phyloP scores from a whole-genome alignment of 495 filamentous ascomycete species.

The Physcia stellaris region DNA sequence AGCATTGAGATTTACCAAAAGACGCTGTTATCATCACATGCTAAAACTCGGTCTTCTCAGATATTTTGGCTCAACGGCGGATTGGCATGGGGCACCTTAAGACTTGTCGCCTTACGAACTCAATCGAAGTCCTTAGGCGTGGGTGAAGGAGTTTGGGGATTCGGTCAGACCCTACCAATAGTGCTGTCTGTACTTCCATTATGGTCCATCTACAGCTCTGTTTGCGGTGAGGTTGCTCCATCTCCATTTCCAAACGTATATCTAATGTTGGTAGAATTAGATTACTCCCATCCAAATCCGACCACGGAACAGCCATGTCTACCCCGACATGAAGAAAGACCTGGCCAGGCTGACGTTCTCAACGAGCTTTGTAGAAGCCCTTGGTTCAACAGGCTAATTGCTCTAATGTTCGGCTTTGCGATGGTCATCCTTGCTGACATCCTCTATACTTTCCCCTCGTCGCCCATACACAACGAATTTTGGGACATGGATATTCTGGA shows the following conservation, averaged over 20 bases:
- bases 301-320: too few relatives aligned
- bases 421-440: not conserved
- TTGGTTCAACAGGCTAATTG: not conserved
- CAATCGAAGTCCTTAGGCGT: not conserved
- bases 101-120: not conserved
- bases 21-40: too few relatives aligned
- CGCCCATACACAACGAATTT: too few relatives aligned
- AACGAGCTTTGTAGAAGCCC: not conserved
- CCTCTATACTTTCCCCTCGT: not conserved
- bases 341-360: not conserved
- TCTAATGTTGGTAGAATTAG: too few relatives aligned
- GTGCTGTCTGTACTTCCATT: slow-evolving; percentile 1
- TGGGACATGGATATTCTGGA: too few relatives aligned
- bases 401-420: not conserved
- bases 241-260: too few relatives aligned
- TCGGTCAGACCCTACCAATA: slow-evolving; percentile 1
- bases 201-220: slow-evolving; percentile 1
- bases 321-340: not conserved
- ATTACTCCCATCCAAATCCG: too few relatives aligned
- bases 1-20: too few relatives aligned
- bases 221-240: not conserved
- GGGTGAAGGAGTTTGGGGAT: slow-evolving; percentile 1
- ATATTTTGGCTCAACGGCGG: not conserved
- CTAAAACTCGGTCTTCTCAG: too few relatives aligned
- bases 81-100: not conserved